Conservation (phyloP, 257 asterid species). For the Sherardia arvensis region DNA sequence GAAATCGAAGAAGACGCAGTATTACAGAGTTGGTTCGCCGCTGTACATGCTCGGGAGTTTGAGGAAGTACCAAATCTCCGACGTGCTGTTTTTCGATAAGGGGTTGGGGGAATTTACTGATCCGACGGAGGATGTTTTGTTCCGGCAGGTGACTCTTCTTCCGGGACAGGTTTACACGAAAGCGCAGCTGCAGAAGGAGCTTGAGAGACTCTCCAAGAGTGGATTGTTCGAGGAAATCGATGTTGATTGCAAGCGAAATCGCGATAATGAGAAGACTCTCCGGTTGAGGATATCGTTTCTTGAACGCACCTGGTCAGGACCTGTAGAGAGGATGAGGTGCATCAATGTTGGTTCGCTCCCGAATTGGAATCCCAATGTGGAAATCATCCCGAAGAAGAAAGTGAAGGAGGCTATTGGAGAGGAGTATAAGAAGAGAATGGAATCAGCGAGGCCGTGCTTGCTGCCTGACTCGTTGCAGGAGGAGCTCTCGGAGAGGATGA, state of each 20-base stretch:
- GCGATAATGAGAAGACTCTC: constrained; percentile 84
- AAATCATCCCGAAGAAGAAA: constrained; percentile 16
- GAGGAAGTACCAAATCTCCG: constrained; percentile 71
- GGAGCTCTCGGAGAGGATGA: constrained; percentile 64
- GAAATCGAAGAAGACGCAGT: constrained; percentile 36
- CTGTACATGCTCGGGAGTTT: constrained; percentile 76
- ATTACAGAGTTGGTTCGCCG: constrained; percentile 58
- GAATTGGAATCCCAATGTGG: constrained; percentile 60
- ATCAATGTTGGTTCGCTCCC: constrained; percentile 78
- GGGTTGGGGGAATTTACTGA: constrained; percentile 35
- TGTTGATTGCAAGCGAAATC: constrained; percentile 63
- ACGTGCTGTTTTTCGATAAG: constrained; percentile 57
- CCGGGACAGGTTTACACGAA: constrained; percentile 79
- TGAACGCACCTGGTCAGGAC: constrained; percentile 65
- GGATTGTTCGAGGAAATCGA: constrained; percentile 91
- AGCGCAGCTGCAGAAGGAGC: constrained; percentile 72
- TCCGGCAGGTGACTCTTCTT: constrained; percentile 68
- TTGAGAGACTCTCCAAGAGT: constrained; percentile 67
- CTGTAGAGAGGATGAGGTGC: constrained; percentile 69
- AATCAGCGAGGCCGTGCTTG: constrained; percentile 60
- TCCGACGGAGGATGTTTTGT: constrained; percentile 76
- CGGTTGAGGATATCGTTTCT: constrained; percentile 58
- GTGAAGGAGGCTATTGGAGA: constrained; percentile 51
- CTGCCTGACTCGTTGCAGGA: constrained; percentile 51
- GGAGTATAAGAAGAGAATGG: constrained; percentile 59